Evolutionary conservation across 2,329 filamentous ascomycete species (phyloP).

Genomic region (Ramichloridium luteum): DNA sequence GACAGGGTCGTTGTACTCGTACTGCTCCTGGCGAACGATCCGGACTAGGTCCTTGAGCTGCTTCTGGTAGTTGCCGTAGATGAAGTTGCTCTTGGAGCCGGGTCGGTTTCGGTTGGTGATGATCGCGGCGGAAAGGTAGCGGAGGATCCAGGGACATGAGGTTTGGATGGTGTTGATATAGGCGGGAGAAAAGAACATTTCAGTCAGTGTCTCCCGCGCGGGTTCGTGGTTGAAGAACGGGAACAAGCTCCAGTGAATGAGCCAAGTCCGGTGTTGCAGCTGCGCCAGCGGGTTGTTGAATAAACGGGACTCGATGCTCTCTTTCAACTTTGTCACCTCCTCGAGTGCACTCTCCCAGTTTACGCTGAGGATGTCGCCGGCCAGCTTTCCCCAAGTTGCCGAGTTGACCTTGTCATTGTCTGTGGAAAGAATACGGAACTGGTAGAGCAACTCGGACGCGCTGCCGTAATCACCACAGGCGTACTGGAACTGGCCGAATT

Average conservation of each 20-base stretch:
- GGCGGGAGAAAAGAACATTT: constrained; percentile 90
- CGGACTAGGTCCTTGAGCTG: constrained; percentile 95
- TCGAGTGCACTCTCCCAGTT: constrained; percentile 93
- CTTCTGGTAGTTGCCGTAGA: constrained; percentile 95
- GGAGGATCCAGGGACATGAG: constrained; percentile 87
- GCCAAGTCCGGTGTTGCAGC: constrained; percentile 90
- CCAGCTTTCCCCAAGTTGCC: constrained; percentile 95
- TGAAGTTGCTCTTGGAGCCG: constrained; percentile 88
- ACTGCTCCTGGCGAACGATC: constrained; percentile 90
- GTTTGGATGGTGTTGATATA: constrained; percentile 99
- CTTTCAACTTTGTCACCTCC: constrained; percentile 80
- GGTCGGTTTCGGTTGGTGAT: constrained; percentile 66
- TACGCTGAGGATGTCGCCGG: constrained; percentile 84
- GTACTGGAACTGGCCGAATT: constrained; percentile 96
- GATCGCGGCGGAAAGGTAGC: constrained; percentile 86
- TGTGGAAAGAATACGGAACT: constrained; percentile 94
- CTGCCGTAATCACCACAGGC: constrained; percentile 88
- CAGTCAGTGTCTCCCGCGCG: constrained; percentile 79
- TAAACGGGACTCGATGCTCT: constrained; percentile 83
- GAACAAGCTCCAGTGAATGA: constrained; percentile 97
- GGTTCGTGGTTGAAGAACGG: constrained; percentile 96
- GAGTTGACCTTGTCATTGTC: constrained; percentile 95
- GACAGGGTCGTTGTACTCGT: constrained; percentile 93
- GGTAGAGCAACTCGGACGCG: constrained; percentile 86
- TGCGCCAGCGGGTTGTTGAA: constrained; percentile 95